These are phyloP conservation scores for Coniferiporia sulphurascens DNA, from an alignment of 1,284 basidiomycete species.

Conservation along the genomic window DNA sequence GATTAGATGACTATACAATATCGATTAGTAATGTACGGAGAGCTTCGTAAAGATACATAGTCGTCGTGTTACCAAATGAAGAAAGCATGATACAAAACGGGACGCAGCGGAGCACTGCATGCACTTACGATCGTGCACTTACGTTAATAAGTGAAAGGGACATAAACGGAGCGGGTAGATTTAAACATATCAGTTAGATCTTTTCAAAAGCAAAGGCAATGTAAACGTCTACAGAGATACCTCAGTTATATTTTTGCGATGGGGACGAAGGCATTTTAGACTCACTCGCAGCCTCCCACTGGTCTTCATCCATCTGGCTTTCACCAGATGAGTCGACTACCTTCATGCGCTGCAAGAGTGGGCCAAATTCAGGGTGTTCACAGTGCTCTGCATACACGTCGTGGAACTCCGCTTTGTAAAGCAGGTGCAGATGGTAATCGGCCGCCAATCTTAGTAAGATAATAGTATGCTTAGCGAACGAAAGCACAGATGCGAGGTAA, in stretches of 20 bases:
- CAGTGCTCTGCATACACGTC: constrained; percentile 79
- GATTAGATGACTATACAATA: constrained; percentile 2
- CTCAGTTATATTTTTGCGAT: neutral
- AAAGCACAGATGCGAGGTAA: too few species aligned
- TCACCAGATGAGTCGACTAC: constrained; percentile 81
- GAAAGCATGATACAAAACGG: neutral
- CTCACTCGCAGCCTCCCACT: constrained; percentile 96
- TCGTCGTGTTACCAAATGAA: neutral
- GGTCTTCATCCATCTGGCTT: constrained; percentile 86
- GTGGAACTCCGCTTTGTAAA: constrained; percentile 88
- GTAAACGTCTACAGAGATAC: constrained; percentile 60
- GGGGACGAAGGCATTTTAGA: constrained; percentile 22
- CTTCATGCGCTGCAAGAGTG: constrained; percentile 81
- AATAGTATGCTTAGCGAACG: constrained; percentile 13
- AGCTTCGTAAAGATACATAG: constrained; percentile 3
- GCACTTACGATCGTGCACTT: too few species aligned
- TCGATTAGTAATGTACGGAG: constrained; percentile 1
- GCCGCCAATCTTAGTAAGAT: constrained; percentile 61
- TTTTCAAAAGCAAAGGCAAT: constrained; percentile 82
- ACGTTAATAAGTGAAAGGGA: too few species aligned
- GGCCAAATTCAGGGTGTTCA: constrained; percentile 70
- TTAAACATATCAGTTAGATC: constrained; percentile 27
- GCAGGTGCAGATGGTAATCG: constrained; percentile 72
- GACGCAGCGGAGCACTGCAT: too few species aligned
- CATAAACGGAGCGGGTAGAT: too few species aligned